These are phyloP conservation scores for Cairneyella variabilis DNA, from an alignment of 495 filamentous ascomycete species.

Conservation along the genomic window DNA sequence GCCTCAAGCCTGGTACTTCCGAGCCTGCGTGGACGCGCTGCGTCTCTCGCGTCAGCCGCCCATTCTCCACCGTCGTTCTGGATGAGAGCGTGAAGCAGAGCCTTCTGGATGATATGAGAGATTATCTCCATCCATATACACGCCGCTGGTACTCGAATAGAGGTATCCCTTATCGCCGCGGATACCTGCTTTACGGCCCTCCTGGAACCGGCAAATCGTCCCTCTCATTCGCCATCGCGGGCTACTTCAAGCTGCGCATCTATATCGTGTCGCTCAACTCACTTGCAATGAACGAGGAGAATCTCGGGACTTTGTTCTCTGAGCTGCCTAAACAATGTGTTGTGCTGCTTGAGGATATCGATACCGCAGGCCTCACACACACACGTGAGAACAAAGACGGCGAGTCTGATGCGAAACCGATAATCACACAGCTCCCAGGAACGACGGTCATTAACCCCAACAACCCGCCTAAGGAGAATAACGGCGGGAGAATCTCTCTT, in stretches of 20 bases:
- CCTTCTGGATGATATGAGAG: slow-evolving; percentile 78
- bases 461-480: not conserved
- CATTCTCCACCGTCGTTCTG: slow-evolving; percentile 83
- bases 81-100: slow-evolving; percentile 69
- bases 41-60: slow-evolving; percentile 60
- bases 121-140: slow-evolving; percentile 78
- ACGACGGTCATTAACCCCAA: slow-evolving; percentile 8
- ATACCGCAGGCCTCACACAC: slow-evolving; percentile 67
- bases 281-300: slow-evolving; percentile 63
- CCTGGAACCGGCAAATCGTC: slow-evolving; percentile 75
- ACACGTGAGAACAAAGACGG: slow-evolving; percentile 37
- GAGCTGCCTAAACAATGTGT: slow-evolving; percentile 63
- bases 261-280: slow-evolving; percentile 66
- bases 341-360: slow-evolving; percentile 72
- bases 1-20: slow-evolving; percentile 29
- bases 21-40: slow-evolving; percentile 48
- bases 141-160: slow-evolving; percentile 74
- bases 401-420: slow-evolving; percentile 16
- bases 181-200: slow-evolving; percentile 86
- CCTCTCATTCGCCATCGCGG: slow-evolving; percentile 62
- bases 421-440: slow-evolving; percentile 2
- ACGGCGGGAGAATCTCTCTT: slow-evolving; percentile 54
- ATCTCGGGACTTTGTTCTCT: slow-evolving; percentile 65
- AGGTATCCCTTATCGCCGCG: slow-evolving; percentile 75
- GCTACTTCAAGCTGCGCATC: slow-evolving; percentile 65